Conservation (phyloP, 2,329 filamentous ascomycete genomes). For the Tolypocladium nubicola region DNA sequence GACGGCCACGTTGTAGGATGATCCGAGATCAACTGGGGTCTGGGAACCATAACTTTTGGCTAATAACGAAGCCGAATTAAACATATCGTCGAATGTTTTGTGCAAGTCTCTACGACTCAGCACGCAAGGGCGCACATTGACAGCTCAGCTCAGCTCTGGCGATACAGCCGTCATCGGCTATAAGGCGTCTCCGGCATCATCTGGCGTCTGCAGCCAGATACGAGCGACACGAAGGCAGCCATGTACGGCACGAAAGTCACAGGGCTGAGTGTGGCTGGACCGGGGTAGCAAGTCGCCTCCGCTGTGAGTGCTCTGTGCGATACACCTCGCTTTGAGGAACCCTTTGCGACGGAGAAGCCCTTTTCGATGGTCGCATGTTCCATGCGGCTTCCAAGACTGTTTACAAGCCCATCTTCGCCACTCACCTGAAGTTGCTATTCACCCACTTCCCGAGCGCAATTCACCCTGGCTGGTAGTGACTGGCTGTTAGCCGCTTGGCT, state of each 20-base stretch:
- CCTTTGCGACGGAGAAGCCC: neutral
- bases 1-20: neutral
- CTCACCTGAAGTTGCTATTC: too few species aligned
- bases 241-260: neutral
- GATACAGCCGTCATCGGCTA: too few species aligned
- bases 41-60: too few species aligned
- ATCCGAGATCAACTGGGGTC: too few species aligned
- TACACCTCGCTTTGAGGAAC: too few species aligned
- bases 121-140: too few species aligned
- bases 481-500: neutral
- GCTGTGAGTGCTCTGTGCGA: neutral
- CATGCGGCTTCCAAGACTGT: neutral
- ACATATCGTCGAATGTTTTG: neutral
- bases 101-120: neutral
- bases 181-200: neutral
- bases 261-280: neutral
- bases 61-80: neutral
- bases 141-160: too few species aligned
- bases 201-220: neutral
- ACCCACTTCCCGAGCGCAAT: too few species aligned
- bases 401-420: neutral
- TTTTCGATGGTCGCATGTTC: neutral
- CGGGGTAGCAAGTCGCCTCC: neutral
- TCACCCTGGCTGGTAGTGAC: neutral
- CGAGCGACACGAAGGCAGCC: neutral